phyloP scores from a whole-genome alignment of 305 asterid species.

The Andrographis paniculata region DNA sequence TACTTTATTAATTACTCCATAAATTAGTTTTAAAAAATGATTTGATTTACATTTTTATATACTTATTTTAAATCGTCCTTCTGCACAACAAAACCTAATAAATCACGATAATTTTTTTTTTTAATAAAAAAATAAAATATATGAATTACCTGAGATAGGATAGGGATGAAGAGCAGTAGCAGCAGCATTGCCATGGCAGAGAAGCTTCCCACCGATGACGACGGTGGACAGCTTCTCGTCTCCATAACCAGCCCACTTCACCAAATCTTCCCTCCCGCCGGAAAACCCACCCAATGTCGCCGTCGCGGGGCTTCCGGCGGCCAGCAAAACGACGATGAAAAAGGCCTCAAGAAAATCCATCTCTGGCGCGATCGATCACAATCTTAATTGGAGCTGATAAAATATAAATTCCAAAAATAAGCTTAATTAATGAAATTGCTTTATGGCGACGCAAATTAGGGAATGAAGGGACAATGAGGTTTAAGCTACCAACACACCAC shows the following conservation, averaged over 20 bases:
- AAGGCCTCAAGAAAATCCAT: no score
- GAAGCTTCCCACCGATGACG: constrained; percentile 43
- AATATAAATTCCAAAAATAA: constrained; percentile 8
- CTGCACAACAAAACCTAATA: no score
- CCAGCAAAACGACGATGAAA: no score
- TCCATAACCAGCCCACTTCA: constrained; percentile 70
- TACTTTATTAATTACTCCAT: no score
- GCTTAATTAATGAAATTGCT: constrained; percentile 16
- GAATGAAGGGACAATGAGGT: constrained; percentile 38
- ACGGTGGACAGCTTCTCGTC: constrained; percentile 86
- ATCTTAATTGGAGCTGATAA: constrained; percentile 22
- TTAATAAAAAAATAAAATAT: not conserved
- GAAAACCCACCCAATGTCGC: constrained; percentile 14
- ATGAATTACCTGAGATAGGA: constrained; percentile 47
- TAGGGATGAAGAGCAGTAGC: constrained; percentile 20
- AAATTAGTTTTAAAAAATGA: no score
- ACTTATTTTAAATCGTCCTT: no score
- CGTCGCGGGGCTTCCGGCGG: no score
- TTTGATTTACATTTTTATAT: no score
- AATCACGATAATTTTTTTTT: no score
- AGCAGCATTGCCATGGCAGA: constrained; percentile 32
- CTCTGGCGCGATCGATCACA: no score
- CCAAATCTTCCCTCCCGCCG: constrained; percentile 43
- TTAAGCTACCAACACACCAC: constrained; percentile 31
- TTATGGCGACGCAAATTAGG: constrained; percentile 29